These are phyloP conservation scores for Leccinum huronense DNA, from an alignment of 1,284 basidiomycete species.

Conservation along the genomic window DNA sequence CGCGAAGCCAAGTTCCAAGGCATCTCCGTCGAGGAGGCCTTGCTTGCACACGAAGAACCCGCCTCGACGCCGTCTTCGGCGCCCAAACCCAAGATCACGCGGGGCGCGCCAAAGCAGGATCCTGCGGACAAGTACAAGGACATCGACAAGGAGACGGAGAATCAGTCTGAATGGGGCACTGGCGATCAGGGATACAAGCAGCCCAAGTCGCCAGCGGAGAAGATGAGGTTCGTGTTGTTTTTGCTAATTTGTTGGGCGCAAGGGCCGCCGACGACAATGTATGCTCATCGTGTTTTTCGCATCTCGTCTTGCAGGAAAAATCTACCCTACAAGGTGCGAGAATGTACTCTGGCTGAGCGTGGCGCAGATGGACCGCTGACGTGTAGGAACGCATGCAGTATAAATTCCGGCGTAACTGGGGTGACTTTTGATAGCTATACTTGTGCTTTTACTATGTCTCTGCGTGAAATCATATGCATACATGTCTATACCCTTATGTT, in stretches of 20 bases:
- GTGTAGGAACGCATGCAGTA: slow-evolving; percentile 69
- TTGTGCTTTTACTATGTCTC: slow-evolving; percentile 8
- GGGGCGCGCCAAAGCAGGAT: slow-evolving; percentile 60
- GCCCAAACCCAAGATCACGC: slow-evolving; percentile 51
- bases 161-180: slow-evolving; percentile 66
- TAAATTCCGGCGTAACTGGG: slow-evolving; percentile 83
- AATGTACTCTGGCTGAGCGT: not conserved
- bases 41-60: slow-evolving; percentile 46
- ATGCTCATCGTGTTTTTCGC: not conserved
- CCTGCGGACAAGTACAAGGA: slow-evolving; percentile 59
- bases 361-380: slow-evolving; percentile 40
- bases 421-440: slow-evolving; percentile 61
- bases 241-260: not conserved
- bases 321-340: slow-evolving; percentile 78
- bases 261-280: not conserved
- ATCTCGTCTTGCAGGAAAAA: slow-evolving; percentile 54
- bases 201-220: slow-evolving; percentile 67
- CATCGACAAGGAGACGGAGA: slow-evolving; percentile 49
- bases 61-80: slow-evolving; percentile 14
- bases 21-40: slow-evolving; percentile 67
- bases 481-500: slow-evolving; percentile 32
- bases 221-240: slow-evolving; percentile 50
- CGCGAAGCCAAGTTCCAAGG: slow-evolving; percentile 82
- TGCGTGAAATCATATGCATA: slow-evolving; percentile 20
- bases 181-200: slow-evolving; percentile 73